Conservation (phyloP, 1,284 basidiomycete genomes). For the Sanghuangporus weigelae region DNA sequence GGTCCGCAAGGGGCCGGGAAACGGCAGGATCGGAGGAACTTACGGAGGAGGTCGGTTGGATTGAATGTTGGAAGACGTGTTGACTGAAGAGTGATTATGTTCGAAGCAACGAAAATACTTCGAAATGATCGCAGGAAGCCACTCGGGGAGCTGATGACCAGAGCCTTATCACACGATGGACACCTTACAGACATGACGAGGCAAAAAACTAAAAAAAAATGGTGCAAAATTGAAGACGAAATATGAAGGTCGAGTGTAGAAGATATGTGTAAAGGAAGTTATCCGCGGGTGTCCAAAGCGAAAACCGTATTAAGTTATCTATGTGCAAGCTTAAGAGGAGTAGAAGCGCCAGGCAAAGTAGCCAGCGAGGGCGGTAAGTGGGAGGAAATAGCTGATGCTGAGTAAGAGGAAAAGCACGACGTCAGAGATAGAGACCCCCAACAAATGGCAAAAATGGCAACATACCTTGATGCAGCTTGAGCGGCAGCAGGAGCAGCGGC, state of each 20-base stretch:
- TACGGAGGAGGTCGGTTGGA: neutral
- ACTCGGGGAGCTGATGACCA: neutral
- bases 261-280: neutral
- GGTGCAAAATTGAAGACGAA: neutral
- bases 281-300: conserved; percentile 4
- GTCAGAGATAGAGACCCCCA: conserved; percentile 5
- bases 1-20: neutral
- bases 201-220: neutral
- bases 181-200: neutral
- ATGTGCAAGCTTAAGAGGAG: conserved; percentile 25
- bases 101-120: neutral
- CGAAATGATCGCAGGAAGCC: neutral
- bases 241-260: neutral
- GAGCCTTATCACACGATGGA: neutral
- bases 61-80: neutral
- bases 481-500: conserved; percentile 28
- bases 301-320: neutral
- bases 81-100: conserved; percentile 6
- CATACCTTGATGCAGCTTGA: conserved; percentile 59
- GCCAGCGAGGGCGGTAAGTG: conserved; percentile 65
- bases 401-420: conserved; percentile 4
- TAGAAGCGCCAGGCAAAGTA: conserved; percentile 84
- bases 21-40: neutral
- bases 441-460: conserved; percentile 12
- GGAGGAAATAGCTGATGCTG: conserved; percentile 76